Evolutionary conservation across 2,329 filamentous ascomycete species (phyloP), one percentile per base, ranked within the genome.

Genomic region (Leptographium wingfieldii): DNA sequence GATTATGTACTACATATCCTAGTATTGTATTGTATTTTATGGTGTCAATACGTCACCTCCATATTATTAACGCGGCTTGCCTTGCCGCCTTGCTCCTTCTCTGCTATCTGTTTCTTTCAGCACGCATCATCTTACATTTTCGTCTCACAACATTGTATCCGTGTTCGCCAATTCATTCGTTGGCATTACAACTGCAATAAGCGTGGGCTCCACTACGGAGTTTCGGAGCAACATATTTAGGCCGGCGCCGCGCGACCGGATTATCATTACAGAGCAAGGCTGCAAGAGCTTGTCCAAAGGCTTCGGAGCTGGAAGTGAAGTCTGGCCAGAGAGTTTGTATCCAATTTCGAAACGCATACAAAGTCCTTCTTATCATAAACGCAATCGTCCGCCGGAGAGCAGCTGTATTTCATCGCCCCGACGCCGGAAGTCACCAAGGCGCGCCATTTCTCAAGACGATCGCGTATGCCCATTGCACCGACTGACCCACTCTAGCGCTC

Each of bases 211-310:
- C 56, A 60, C 52, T 12, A 59, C 65, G 65, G 65, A 66, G 58
- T 64, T 52, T 66, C 65, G 65, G 65, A 58, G 57, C 49, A 60
- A 62, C 48, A 46, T 19, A 3, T 2, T 59, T 35, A 51, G 29
- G 46, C 63, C 62, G 62, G 59, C 25, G n/a, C 40, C 33, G 49
- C 38, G 46, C 27, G 16, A 40, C 3, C 52, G 51, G 40, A 29
- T 22, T 43, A 6, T 35, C 16, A 48, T 11, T 38, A 29, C 7
- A 25, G 14, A 10, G 9, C 52, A 33, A 59, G 57, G 55, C 56
- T 60, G n/a, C 27, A 33, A 55, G 16, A 48, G 51, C 4, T 10
- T 33, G 22, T n/a, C 11, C 35, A 52, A 29, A 5, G 19, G 43
- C 5, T 19, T 46, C 25, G 27, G 11, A 31, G 49, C 27, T 52